Conservation (phyloP, 169 alveolate species). For the Eimeria tenella region DNA sequence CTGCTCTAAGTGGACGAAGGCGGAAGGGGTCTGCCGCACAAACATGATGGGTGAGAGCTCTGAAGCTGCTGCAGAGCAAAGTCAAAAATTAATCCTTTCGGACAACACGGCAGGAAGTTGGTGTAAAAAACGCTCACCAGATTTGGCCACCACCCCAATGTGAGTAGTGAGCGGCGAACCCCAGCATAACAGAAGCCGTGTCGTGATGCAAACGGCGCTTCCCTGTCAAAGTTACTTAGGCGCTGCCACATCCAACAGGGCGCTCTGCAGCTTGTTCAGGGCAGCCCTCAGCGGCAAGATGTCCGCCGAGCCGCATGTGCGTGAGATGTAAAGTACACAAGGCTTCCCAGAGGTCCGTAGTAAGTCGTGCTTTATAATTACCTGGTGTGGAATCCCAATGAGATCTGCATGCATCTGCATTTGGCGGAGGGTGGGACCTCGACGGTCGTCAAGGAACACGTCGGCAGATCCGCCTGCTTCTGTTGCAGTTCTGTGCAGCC, state of each 20-base stretch:
- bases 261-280: neutral
- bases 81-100: too few species aligned
- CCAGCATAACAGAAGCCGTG: too few species aligned
- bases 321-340: conserved; percentile 54
- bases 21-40: conserved; percentile 3
- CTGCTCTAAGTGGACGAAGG: conserved; percentile 71
- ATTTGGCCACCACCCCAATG: too few species aligned
- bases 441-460: conserved; percentile 47
- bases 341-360: conserved; percentile 30
- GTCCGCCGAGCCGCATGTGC: neutral
- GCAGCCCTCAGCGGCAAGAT: conserved; percentile 52
- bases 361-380: conserved; percentile 26
- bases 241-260: conserved; percentile 23
- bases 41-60: too few species aligned
- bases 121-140: too few species aligned
- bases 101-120: too few species aligned
- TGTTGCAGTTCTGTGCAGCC: conserved; percentile 29
- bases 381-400: conserved; percentile 62
- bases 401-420: conserved; percentile 70
- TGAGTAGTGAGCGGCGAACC: too few species aligned
- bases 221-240: conserved; percentile 6
- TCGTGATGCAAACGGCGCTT: neutral
- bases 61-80: too few species aligned
- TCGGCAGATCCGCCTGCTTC: conserved; percentile 61
- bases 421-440: conserved; percentile 61